phyloP scores from a whole-genome alignment of 2,329 filamentous ascomycete genomes.

The Akanthomyces uredinophilus region DNA sequence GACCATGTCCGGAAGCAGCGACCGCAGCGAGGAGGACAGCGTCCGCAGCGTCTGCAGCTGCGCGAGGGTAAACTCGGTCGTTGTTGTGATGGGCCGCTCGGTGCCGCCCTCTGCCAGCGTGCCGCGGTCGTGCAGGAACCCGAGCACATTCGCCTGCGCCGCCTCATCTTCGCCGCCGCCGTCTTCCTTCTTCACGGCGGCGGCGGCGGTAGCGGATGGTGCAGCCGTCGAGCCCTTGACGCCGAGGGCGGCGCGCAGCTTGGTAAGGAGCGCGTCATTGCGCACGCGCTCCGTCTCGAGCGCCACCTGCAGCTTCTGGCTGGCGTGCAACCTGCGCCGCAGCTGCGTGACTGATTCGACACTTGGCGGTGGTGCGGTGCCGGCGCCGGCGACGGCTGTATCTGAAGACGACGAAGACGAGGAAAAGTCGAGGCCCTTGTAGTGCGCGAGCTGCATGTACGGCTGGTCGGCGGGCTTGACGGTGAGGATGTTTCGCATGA shows the following conservation, averaged over 20 bases:
- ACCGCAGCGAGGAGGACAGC: constrained; percentile 55
- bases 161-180: neutral
- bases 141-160: constrained; percentile 33
- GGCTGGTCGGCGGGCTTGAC: constrained; percentile 63
- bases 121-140: constrained; percentile 53
- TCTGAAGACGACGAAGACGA: neutral
- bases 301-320: constrained; percentile 66
- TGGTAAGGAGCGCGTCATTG: constrained; percentile 65
- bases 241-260: constrained; percentile 48
- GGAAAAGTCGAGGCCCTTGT: constrained; percentile 59
- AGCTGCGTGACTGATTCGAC: constrained; percentile 66
- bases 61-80: constrained; percentile 71
- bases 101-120: constrained; percentile 46
- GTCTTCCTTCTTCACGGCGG: constrained; percentile 11
- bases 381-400: too few species aligned
- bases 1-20: constrained; percentile 59
- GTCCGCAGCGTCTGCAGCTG: constrained; percentile 76
- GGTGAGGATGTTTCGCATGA: constrained; percentile 76
- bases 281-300: constrained; percentile 64
- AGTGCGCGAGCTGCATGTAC: constrained; percentile 81
- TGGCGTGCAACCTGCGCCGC: constrained; percentile 69
- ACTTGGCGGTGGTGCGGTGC: constrained; percentile 40
- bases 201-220: constrained; percentile 14
- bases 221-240: constrained; percentile 22
- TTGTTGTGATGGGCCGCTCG: constrained; percentile 59